Percentiles rank a stretch among this genome's conserved stretches.
phyloP scores from a whole-genome alignment of 2,329 filamentous ascomycete genomes.

The Sarocladium oryzae region DNA sequence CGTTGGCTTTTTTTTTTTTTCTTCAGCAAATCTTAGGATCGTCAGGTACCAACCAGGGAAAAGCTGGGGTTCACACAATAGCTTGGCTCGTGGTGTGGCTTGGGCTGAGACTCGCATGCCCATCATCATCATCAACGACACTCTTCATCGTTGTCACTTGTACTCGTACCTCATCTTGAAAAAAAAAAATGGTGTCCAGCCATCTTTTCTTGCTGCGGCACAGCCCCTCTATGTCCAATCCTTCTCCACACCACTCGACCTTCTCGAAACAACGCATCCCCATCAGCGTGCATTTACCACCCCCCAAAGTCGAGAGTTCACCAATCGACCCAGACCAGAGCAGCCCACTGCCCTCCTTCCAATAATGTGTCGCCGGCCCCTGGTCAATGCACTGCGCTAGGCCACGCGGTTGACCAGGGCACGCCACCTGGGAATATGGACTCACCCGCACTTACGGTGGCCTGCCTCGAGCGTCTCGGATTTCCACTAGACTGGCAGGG shows the following conservation, averaged over 20 bases:
- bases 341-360: neutral
- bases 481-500: conserved; percentile 8
- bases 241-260: neutral
- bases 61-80: neutral
- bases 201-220: no score
- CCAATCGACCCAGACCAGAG: neutral
- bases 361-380: neutral
- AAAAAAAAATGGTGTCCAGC: no score
- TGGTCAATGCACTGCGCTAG: neutral
- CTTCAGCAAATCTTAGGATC: conserved; percentile 1
- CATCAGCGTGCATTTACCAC: neutral
- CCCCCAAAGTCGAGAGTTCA: neutral
- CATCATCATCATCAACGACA: neutral
- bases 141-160: neutral
- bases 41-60: conserved; percentile 6
- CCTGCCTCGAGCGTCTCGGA: conserved; percentile 8
- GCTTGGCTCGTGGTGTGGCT: neutral
- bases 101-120: neutral
- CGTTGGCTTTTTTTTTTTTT: no score
- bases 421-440: neutral
- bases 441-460: neutral
- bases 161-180: no score
- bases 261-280: conserved; percentile 2
- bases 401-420: conserved; percentile 6
- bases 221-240: neutral